Conservation (phyloP, 2,329 filamentous ascomycete species). For the Macrophomina pseudophaseolina region DNA sequence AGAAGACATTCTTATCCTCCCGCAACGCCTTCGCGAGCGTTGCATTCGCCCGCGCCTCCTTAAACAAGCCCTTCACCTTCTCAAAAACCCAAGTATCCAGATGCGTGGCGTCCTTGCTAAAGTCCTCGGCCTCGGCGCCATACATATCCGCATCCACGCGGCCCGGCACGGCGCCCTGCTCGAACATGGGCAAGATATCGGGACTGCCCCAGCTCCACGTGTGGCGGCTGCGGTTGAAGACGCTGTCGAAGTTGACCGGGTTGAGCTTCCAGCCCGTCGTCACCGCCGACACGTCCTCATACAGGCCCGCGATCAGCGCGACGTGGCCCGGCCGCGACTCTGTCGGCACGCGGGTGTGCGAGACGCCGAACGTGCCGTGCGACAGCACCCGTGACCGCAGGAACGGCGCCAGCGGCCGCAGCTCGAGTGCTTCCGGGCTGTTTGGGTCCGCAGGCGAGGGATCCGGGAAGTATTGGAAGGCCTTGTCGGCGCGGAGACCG, state of each 20-base stretch:
- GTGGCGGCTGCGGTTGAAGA: constrained; percentile 95
- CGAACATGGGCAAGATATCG: constrained; percentile 97
- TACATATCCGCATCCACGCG: constrained; percentile 88
- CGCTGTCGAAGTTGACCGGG: constrained; percentile 96
- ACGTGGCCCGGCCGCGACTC: constrained; percentile 97
- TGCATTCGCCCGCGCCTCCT: constrained; percentile 75
- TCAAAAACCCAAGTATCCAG: constrained; percentile 97
- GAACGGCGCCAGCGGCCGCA: constrained; percentile 86
- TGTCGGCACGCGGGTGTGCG: constrained; percentile 94
- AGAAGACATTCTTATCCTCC: constrained; percentile 90
- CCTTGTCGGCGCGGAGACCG: constrained; percentile 94
- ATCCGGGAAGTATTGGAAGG: constrained; percentile 90
- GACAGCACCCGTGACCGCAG: constrained; percentile 86
- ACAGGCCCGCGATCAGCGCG: constrained; percentile 92
- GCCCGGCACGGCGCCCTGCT: constrained; percentile 86
- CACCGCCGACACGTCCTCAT: constrained; percentile 97
- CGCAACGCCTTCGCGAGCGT: constrained; percentile 74
- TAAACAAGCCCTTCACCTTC: constrained; percentile 84
- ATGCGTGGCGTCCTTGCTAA: constrained; percentile 77
- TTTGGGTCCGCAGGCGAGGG: constrained; percentile 69
- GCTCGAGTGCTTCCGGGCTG: constrained; percentile 64
- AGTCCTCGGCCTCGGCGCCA: constrained; percentile 84
- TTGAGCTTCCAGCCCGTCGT: constrained; percentile 99
- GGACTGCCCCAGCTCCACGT: constrained; percentile 99
- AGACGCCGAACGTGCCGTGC: constrained; percentile 94